Conservation (phyloP, 2,329 filamentous ascomycete genomes). For the Colletotrichum gloeosporioides region DNA sequence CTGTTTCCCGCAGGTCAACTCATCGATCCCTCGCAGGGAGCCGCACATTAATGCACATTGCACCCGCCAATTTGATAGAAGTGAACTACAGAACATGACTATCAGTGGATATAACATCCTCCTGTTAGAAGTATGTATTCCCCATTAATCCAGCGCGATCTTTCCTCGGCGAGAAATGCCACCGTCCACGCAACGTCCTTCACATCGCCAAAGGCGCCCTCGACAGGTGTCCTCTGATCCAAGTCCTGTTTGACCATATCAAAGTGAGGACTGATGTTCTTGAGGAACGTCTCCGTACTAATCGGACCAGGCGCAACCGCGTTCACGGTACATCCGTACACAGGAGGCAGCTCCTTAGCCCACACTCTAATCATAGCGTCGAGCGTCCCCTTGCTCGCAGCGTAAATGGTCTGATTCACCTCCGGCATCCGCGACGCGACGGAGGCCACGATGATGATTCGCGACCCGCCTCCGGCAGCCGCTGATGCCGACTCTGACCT, state of each 20-base stretch:
- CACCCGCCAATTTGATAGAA: too few species aligned
- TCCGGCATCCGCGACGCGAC: too few species aligned
- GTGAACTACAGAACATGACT: neutral
- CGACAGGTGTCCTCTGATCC: neutral
- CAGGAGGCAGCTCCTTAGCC: too few species aligned
- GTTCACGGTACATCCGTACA: too few species aligned
- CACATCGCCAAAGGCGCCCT: neutral
- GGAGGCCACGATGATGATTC: fast-evolving
- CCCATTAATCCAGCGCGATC: neutral
- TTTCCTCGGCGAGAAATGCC: neutral
- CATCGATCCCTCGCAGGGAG: too few species aligned
- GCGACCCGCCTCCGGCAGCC: too few species aligned
- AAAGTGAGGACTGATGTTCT: neutral
- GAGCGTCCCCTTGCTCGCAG: too few species aligned
- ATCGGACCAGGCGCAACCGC: neutral
- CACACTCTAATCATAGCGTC: too few species aligned
- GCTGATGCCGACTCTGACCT: fast-evolving
- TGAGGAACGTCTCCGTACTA: neutral
- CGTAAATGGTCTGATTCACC: too few species aligned
- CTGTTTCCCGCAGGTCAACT: too few species aligned
- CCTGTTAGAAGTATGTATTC: neutral
- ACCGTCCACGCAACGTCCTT: neutral
- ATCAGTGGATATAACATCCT: neutral
- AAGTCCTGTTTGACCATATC: neutral
- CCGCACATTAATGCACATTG: too few species aligned